These are phyloP conservation scores for Taphrina sp. DNA, from an alignment of 1,139 yeast genomes.

Conservation along the genomic window DNA sequence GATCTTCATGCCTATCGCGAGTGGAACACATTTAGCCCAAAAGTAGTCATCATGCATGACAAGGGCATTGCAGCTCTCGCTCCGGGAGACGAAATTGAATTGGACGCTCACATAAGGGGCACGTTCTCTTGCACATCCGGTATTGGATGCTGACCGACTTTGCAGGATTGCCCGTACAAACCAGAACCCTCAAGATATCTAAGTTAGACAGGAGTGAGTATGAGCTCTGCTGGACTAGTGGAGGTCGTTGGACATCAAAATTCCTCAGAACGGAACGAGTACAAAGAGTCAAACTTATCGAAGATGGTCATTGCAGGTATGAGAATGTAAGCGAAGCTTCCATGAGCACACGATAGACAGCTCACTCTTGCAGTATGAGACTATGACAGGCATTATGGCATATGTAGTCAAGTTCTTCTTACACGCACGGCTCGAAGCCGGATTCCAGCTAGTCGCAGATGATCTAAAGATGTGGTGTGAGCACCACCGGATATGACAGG, in stretches of 20 bases:
- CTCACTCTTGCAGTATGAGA: constrained; percentile 4
- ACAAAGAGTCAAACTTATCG: constrained; percentile 3
- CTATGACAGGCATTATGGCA: constrained; percentile 8
- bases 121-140: neutral
- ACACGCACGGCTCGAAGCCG: neutral
- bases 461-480: constrained; percentile 10
- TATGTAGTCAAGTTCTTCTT: constrained; percentile 1
- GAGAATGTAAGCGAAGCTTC: neutral
- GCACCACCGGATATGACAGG: no score
- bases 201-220: neutral
- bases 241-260: no score
- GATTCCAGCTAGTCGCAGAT: constrained; percentile 5
- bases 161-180: constrained; percentile 11
- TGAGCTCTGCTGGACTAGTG: constrained; percentile 1
- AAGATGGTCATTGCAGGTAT: neutral
- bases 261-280: constrained; percentile 11
- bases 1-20: neutral
- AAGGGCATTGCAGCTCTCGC: neutral
- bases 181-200: neutral
- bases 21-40: constrained; percentile 14
- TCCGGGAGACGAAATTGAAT: neutral
- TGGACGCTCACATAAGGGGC: constrained; percentile 13
- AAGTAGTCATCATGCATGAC: no score
- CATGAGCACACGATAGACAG: neutral
- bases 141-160: no score